Conservation (phyloP, 78 protist genomes). For the Dictyostelium brefeldianum region DNA sequence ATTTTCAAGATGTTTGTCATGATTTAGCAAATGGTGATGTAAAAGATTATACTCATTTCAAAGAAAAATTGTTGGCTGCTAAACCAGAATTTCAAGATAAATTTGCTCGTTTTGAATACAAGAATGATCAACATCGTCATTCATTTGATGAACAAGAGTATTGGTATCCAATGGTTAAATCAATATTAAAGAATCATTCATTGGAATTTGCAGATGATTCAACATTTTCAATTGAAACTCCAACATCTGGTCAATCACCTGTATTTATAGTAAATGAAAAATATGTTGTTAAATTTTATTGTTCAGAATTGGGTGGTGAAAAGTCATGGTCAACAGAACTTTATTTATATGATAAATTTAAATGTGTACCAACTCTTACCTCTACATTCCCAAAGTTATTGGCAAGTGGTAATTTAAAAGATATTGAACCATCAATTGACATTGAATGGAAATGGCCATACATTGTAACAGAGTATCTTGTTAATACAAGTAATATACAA, state of each 20-base stretch:
- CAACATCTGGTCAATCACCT: slow-evolving; percentile 62
- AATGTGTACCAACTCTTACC: neutral
- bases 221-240: neutral
- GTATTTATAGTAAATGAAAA: slow-evolving; percentile 52
- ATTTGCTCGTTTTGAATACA: slow-evolving; percentile 40
- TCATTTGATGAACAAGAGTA: slow-evolving; percentile 10
- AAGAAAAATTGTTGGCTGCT: slow-evolving; percentile 4
- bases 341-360: neutral
- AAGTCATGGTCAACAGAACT: slow-evolving; percentile 14
- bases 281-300: slow-evolving; percentile 61
- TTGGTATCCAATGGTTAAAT: slow-evolving; percentile 36
- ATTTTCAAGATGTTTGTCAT: slow-evolving; percentile 60
- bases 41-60: slow-evolving; percentile 51
- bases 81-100: slow-evolving; percentile 49
- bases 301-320: slow-evolving; percentile 73
- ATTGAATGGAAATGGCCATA: slow-evolving; percentile 73
- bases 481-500: slow-evolving; percentile 30
- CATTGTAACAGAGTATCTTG: slow-evolving; percentile 30
- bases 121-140: slow-evolving; percentile 8
- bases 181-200: neutral
- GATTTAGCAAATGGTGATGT: slow-evolving; percentile 31
- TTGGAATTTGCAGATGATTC: slow-evolving; percentile 1
- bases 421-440: neutral
- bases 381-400: slow-evolving; percentile 41
- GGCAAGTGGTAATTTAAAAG: slow-evolving; percentile 3